Evolutionary conservation across 305 asterid genomes (phyloP), one percentile per base, ranked within the genome.

Genomic region (Plantago rigida): DNA sequence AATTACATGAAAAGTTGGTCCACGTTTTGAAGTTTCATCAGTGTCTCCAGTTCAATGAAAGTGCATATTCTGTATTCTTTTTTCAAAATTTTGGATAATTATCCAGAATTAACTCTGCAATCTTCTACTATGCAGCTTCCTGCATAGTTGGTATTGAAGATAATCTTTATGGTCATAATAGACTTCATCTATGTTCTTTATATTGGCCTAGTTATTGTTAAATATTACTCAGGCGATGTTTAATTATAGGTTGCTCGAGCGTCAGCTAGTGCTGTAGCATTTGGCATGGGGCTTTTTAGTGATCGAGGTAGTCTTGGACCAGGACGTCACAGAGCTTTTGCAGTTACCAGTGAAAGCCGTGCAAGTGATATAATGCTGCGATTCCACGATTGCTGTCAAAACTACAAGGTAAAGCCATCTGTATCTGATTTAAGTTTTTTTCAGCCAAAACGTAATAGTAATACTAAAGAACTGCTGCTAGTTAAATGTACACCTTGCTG

Each of bases 251-350:
- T 91, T 71, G 62, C 95, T 58, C 94, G 96, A 73, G 95, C 98
- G 55, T 86, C 98, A 56, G 90, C 95, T 57, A 91, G 98, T 72
- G 96, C 94, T 52, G 95, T 91, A 67, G 90, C 98, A 69, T 91
- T 91, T 78, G 98, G 94, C 62, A 86, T 87, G 89, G 96, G 96
- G 54, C 90, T 91, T 28, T 86, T 91, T 53, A 87, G 86, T 73
- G 84, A 77, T 54, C 75, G 81, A 51, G 98, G 98, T 67, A 81
- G 75, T 68, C 94, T 91, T 63, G 96, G 96, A 65, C 84, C 82
- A 53, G 96, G 93, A 54, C 76, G 58, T 50, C 84, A 91, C 69
- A 92, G 95, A 66, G 89, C 96, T 60, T 91, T 87, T 86, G 88
- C 96, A 60, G 98, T 91, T 61, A 81, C 79, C 52, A 86, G 94